Evolutionary conservation across 441 rosid genomes (phyloP).

Genomic region (Pelargonium myrrhifolium): DNA sequence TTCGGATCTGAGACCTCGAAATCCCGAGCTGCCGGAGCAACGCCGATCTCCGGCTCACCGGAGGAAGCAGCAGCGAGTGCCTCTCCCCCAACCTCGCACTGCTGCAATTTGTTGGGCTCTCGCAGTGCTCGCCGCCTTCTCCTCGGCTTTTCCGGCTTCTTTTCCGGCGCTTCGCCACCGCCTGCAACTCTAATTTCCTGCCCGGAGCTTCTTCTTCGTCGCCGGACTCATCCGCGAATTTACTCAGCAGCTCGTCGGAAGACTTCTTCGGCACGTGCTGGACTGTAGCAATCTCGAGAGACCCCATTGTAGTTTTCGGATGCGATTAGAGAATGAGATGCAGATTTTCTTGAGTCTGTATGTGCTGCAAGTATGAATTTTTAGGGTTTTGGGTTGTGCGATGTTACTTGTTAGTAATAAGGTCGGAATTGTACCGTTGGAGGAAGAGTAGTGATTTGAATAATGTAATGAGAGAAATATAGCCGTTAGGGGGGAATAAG

Average conservation of each 20-base stretch:
- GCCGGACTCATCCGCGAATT: not conserved
- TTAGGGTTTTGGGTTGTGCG: not conserved
- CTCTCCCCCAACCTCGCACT: not conserved
- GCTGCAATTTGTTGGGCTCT: not conserved
- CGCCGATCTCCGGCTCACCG: not conserved
- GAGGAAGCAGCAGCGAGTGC: slow-evolving; percentile 1
- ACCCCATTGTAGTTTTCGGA: not conserved
- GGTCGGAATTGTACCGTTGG: slow-evolving; percentile 1
- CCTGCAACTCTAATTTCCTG: not conserved
- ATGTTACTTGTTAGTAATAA: not conserved
- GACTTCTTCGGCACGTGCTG: slow-evolving; percentile 3
- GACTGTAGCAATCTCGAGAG: not conserved
- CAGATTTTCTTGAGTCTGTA: too few relatives aligned
- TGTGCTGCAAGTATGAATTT: too few relatives aligned
- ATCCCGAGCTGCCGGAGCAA: not conserved
- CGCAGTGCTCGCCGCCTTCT: not conserved
- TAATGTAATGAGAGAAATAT: not conserved
- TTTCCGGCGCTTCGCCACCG: not conserved
- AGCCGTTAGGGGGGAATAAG: not conserved
- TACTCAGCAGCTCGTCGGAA: not conserved
- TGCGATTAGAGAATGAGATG: not conserved
- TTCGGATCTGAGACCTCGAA: not conserved
- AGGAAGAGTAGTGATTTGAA: not conserved
- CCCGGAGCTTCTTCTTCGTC: not conserved
- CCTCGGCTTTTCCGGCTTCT: not conserved